These are phyloP conservation scores for Vinca major DNA, from an alignment of 305 asterid genomes.

Conservation along the genomic window DNA sequence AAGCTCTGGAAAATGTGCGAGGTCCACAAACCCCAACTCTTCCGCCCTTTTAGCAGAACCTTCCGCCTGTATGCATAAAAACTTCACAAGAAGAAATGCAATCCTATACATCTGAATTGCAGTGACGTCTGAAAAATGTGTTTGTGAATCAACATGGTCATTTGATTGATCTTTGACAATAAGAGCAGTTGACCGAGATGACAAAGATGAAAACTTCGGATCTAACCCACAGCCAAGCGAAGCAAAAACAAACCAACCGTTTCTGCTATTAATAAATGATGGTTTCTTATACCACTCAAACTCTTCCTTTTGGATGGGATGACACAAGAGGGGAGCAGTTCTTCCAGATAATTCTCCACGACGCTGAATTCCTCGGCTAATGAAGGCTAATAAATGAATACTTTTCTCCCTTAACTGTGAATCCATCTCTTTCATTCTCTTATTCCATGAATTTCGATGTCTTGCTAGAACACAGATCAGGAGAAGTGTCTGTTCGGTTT, in stretches of 20 bases:
- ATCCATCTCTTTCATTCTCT: conserved; percentile 56
- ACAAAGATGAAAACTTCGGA: conserved; percentile 35
- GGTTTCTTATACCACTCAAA: conserved; percentile 62
- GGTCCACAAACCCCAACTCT: conserved; percentile 82
- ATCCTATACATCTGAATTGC: conserved; percentile 69
- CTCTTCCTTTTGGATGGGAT: conserved; percentile 69
- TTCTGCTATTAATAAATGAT: conserved; percentile 59
- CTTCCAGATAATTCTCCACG: conserved; percentile 53
- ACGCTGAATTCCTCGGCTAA: conserved; percentile 67
- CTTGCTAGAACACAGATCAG: conserved; percentile 72
- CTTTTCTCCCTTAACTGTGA: conserved; percentile 75
- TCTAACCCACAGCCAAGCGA: conserved; percentile 59
- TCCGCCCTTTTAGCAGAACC: conserved; percentile 70
- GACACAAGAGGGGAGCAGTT: conserved; percentile 49
- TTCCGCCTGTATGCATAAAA: conserved; percentile 77
- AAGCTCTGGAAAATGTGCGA: conserved; percentile 84
- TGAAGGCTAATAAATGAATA: conserved; percentile 80
- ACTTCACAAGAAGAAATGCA: conserved; percentile 65
- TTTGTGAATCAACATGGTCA: conserved; percentile 30
- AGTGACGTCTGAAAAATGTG: conserved; percentile 60
- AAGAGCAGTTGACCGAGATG: conserved; percentile 37
- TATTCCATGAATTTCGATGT: conserved; percentile 63
- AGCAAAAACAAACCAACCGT: conserved; percentile 88
- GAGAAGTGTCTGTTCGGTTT: conserved; percentile 61
- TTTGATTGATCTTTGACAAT: conserved; percentile 43